Evolutionary conservation across 106 monocot genomes (phyloP).

Genomic region (Xerophyta viscosa): DNA sequence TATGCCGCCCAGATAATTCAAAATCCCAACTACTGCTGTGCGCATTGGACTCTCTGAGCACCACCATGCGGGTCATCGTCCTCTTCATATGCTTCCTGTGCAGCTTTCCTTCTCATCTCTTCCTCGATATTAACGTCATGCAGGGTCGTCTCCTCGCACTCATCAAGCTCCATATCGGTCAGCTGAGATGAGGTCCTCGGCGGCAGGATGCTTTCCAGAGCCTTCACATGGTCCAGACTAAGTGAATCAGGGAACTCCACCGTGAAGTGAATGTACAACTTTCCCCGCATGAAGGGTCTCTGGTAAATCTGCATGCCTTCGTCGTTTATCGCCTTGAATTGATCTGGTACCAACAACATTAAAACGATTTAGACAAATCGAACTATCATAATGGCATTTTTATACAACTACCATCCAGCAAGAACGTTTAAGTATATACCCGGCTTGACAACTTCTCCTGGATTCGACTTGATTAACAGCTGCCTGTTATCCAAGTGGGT

Average conservation of each 20-base stretch:
- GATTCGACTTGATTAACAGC: constrained; percentile 80
- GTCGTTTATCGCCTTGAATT: constrained; percentile 89
- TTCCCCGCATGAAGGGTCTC: constrained; percentile 89
- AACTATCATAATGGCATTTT: too few species aligned
- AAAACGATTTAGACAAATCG: too few species aligned
- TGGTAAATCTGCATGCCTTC: constrained; percentile 90
- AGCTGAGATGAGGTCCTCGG: constrained; percentile 37
- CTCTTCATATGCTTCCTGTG: constrained; percentile 85
- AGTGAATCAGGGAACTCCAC: constrained; percentile 81
- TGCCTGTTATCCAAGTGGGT: constrained; percentile 86
- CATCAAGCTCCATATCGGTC: constrained; percentile 82
- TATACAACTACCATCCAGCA: too few species aligned
- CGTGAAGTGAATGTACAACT: constrained; percentile 88
- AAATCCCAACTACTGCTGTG: constrained; percentile 80
- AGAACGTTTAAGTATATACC: too few species aligned
- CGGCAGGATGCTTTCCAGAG: constrained; percentile 50
- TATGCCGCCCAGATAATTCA: too few species aligned
- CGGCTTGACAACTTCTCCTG: constrained; percentile 90
- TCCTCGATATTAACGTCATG: constrained; percentile 89
- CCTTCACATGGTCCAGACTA: constrained; percentile 55
- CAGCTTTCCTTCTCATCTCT: constrained; percentile 71
- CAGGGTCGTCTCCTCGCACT: constrained; percentile 85
- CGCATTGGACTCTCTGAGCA: constrained; percentile 77
- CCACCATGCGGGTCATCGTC: constrained; percentile 59
- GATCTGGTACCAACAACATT: too few species aligned